Evolutionary conservation across 2,329 filamentous ascomycete genomes (phyloP), one percentile per base, ranked within the genome.

Genomic region (Gyromitra esculenta): DNA sequence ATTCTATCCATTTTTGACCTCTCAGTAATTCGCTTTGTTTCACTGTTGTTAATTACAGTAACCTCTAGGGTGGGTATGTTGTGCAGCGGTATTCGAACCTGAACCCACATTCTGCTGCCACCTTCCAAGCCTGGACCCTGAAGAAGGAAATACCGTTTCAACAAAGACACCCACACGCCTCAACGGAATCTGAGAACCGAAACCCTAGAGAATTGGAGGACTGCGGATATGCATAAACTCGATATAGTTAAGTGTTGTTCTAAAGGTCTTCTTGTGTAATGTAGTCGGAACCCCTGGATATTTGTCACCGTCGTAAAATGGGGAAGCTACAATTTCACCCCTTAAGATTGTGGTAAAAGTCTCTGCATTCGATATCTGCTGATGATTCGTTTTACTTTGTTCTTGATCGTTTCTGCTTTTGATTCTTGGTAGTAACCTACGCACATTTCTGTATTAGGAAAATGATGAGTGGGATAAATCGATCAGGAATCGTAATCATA

Each of bases 131-230:
- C n/a, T 39, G 56, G 56, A 25, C 21, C 3, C 35, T 1, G 56
- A 8, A 60, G 56, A 39, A 60, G 35, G 56, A 35, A n/a, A 6
- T 39, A 25, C n/a, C 21, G 35, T 60, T 60, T 60, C n/a, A 60
- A 25, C 15, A 18, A 15, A 1, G 4, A 60, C 56, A 9, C 6
- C 6, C 35, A 5, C 56, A 60, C 41, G 39, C 35, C 35, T 41
- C n/a, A 60, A 15, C 5, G 15, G 35, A 5, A 41, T 5, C 35
- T 60, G 5, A 35, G 25, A 35, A 8, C 25, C 9, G 25, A 45
- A 45, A 4, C 41, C 41, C 15, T 45, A 15, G 41, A 35, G 3
- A 31, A 57, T 31, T 11, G 9, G 18, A 35, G 9, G 25, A 9
- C 15, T 9, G 35, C 8, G 5, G 13, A 15, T 57, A 8, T 35